These are phyloP conservation scores for Larix kaempferi DNA, from an alignment of 75 land plant genomes.

Conservation along the genomic window DNA sequence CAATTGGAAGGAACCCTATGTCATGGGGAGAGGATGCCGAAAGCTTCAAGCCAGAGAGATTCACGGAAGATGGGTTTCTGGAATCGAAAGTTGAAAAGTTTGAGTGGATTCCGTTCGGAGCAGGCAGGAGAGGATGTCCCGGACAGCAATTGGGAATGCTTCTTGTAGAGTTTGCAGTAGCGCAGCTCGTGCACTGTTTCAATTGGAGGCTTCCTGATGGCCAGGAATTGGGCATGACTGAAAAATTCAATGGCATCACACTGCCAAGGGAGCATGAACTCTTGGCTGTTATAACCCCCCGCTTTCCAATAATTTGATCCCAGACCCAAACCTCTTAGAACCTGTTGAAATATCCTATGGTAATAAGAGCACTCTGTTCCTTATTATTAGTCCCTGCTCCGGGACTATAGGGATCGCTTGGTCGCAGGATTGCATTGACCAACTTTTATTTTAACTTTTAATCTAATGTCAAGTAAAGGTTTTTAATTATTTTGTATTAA, in stretches of 20 bases:
- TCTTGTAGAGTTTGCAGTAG: neutral
- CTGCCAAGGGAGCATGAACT: neutral
- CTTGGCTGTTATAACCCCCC: neutral
- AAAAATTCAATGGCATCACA: neutral
- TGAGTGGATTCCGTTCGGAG: conserved; percentile 8
- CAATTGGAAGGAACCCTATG: neutral
- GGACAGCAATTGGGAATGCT: neutral
- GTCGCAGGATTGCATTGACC: too few species aligned
- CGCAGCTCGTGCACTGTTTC: conserved; percentile 8
- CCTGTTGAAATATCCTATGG: too few species aligned
- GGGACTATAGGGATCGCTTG: too few species aligned
- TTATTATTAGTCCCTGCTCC: too few species aligned
- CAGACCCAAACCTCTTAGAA: too few species aligned
- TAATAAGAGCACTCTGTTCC: too few species aligned
- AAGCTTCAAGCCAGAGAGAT: conserved; percentile 3
- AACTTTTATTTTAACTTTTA: too few species aligned
- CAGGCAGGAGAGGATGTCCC: conserved; percentile 4
- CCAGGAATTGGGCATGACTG: neutral
- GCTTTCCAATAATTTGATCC: too few species aligned
- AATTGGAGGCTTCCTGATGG: neutral
- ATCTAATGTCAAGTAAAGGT: too few species aligned
- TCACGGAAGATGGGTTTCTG: neutral
- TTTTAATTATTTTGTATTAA: too few species aligned
- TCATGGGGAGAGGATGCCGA: conserved; percentile 1
- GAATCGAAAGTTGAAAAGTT: conserved; percentile 2